Evolutionary conservation across 345 rosid species (phyloP), one percentile per base, ranked within the genome.

Genomic region (Eucalyptus coolabah): DNA sequence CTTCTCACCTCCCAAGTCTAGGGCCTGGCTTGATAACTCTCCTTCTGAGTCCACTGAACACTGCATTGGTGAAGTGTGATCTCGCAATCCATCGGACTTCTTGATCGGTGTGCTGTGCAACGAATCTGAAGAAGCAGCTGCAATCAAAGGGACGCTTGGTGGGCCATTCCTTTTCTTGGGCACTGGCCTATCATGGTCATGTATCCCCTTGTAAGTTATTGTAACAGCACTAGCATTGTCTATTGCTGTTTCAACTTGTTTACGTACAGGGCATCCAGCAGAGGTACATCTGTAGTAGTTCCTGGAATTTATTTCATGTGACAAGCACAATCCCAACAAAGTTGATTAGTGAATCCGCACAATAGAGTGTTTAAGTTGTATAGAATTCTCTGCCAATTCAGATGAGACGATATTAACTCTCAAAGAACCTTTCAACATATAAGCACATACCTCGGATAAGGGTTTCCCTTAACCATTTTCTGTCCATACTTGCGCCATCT

Each of bases 401-500:
- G 83, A 77, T 10, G 28, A 77, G 47, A 21, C 16, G 9, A 37
- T 40, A 77, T 37, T 40, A 77, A 77, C 83, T 77, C 47, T 77
- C 65, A 51, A 51, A 86, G 60, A 86, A 53, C 63, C 88, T 86
- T 15, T 32, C 59, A 77, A 40, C 49, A 81, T 30, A 53, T 21
- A 56, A 77, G 42, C 86, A 90, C 42, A 90, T 50, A 97, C 99
- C 99, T 96, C 59, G 99, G 99, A 92, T 96, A 93, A 53, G 94
- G 93, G 92, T 95, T 97, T 91, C 99, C 99, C 86, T 97, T 97
- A 92, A 97, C 99, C 99, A 96, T 95, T 91, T 97, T 97, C 94
- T 97, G 99, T 90, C 99, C 99, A 91, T 97, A 97, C 90, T 97
- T 97, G 88, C 99, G 97, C 99, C 99, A 97, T 91, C 99, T 94